Base-by-base conservation (phyloP, 2,329 filamentous ascomycete genomes). In the Aspergillus eucalypticola region DNA sequence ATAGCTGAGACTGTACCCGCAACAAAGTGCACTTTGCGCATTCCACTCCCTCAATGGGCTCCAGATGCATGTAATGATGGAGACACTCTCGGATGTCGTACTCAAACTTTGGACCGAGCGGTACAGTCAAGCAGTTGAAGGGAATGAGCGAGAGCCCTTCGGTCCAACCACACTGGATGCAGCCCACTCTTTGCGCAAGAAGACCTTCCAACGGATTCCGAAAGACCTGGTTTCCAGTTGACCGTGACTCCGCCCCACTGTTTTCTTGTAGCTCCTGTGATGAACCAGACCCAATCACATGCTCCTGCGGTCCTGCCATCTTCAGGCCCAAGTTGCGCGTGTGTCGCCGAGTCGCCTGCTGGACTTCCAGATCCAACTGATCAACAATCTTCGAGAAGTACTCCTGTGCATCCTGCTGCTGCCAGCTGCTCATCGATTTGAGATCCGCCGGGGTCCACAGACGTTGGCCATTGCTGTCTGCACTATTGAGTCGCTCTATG, bases 381-480 rank as follows among this genome's bases (percentile, higher is more conserved):
- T 94, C 92, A 51, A 97, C 76, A 13, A 99, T 83, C 70, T 94
- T 96, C 15, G 92, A 94, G 69, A 91, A 97, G 75, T 98, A 99
- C 75, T 99, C 95, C 73, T 98, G 95, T 5, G 95, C 95, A 77
- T 99, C 95, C 76, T 99, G 95, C 73, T 98, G 95, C 67, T 96
- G 90, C 86, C 90, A 96, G 29, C 91, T 96, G 75, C 89, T 94
- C 89, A 98, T 96, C 8, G 88, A 93, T 76, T 96, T 96, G 49
- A 97, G 80, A 57, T 89, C 86, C 0, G 84, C 80, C 0, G 91
- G 90, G 6, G 92, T 92, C 91, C 91, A 96, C 13, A 97, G 81
- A 19, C 88, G 89, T 68, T 83, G 84, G 7, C 91, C 91, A 62
- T 91, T 88, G 68, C 92, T 91, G 8, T 82, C 78, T 0, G 84